Percentiles rank a stretch among this genome's conserved stretches.
These are phyloP conservation scores for Neurospora intermedia DNA, from an alignment of 495 filamentous ascomycete species.

Conservation along the genomic window DNA sequence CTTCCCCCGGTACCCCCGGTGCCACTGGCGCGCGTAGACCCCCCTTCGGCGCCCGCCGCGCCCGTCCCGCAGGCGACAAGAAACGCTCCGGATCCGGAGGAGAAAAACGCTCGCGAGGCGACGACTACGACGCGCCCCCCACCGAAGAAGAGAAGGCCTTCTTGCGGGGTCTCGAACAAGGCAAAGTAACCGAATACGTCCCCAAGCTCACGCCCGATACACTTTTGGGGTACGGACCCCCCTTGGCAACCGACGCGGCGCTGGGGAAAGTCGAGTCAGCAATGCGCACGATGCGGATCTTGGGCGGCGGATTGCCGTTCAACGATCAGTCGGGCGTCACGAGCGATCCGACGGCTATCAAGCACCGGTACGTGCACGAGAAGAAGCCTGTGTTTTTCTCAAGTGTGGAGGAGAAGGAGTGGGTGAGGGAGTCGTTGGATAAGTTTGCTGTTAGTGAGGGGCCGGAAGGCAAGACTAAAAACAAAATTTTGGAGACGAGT, in stretches of 20 bases:
- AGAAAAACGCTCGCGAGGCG: background rate
- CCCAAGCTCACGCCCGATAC: constrained; percentile 13
- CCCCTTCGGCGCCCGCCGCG: background rate
- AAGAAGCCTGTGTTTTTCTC: constrained; percentile 23
- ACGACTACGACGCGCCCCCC: background rate
- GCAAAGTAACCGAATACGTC: constrained; percentile 14
- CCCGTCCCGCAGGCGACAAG: background rate
- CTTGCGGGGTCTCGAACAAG: constrained; percentile 17
- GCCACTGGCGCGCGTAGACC: background rate
- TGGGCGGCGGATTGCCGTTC: constrained; percentile 22
- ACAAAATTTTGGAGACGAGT: constrained; percentile 26
- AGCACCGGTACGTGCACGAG: constrained; percentile 7
- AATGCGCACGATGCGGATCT: constrained; percentile 20
- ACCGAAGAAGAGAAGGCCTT: constrained; percentile 12
- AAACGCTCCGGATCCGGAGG: too few species aligned
- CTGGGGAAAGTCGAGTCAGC: constrained; percentile 18
- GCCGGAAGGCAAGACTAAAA: constrained; percentile 20
- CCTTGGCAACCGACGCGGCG: constrained; percentile 16
- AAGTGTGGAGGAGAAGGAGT: constrained; percentile 22
- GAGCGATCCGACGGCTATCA: constrained; percentile 6
- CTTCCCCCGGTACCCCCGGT: background rate
- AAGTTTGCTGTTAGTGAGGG: constrained; percentile 4
- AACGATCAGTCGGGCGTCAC: constrained; percentile 15
- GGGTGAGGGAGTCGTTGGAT: constrained; percentile 18
- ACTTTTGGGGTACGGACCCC: constrained; percentile 22